phyloP scores from a whole-genome alignment of 768 basidiomycete genomes.

The Asterophora parasitica region DNA sequence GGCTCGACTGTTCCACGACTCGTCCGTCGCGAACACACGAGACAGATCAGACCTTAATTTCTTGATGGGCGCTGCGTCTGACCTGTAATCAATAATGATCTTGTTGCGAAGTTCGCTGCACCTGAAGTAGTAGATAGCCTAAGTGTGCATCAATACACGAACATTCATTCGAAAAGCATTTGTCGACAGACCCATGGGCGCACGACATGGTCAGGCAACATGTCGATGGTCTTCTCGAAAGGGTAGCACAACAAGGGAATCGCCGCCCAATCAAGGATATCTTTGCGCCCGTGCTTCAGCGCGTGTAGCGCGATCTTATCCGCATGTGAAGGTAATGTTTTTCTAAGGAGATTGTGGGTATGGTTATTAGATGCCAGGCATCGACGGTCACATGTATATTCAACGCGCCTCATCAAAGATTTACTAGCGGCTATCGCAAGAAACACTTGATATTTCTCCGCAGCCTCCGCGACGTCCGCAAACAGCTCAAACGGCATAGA shows the following conservation, averaged over 20 bases:
- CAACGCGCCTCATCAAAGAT: neutral
- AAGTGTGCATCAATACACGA: neutral
- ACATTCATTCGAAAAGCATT: neutral
- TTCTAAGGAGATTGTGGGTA: no score
- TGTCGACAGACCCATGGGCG: neutral
- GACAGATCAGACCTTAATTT: no score
- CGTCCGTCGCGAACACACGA: no score
- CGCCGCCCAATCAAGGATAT: neutral
- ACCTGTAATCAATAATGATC: no score
- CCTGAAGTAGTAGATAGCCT: neutral
- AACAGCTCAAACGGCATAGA: neutral
- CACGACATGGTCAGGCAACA: neutral
- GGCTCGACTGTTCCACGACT: no score
- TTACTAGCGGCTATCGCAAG: neutral
- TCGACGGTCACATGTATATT: no score
- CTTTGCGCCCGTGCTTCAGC: neutral
- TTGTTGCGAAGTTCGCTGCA: neutral
- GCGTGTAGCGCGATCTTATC: no score
- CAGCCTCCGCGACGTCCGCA: neutral
- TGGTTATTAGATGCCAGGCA: no score
- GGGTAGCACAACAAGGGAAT: neutral
- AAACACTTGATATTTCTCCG: neutral
- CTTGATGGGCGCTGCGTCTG: no score
- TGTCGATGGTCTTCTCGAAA: neutral
- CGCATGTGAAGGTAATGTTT: neutral